These are phyloP conservation scores for Bruguiera gymnorhiza DNA, from an alignment of 345 rosid genomes.

Conservation along the genomic window DNA sequence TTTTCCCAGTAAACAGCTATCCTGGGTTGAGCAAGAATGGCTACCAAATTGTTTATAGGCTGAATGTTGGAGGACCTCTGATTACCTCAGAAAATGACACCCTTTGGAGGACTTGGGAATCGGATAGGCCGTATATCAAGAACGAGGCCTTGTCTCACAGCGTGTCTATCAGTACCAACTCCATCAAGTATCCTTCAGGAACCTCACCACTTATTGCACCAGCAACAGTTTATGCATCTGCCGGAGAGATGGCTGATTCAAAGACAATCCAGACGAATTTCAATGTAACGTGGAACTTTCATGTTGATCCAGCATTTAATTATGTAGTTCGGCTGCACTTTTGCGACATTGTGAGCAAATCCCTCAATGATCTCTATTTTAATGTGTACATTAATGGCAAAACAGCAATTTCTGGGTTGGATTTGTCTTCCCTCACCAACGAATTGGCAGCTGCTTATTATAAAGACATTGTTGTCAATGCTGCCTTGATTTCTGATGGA, in stretches of 20 bases:
- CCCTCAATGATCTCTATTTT: background rate
- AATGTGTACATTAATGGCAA: conserved; percentile 9
- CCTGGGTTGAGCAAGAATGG: background rate
- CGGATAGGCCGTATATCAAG: conserved; percentile 8
- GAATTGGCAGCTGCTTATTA: conserved; percentile 3
- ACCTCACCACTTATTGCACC: conserved; percentile 13
- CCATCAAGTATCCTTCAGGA: conserved; percentile 22
- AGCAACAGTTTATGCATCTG: conserved; percentile 14
- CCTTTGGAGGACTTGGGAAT: conserved; percentile 8
- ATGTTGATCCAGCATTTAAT: conserved; percentile 20
- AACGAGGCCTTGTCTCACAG: conserved; percentile 3
- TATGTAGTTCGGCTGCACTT: conserved; percentile 28
- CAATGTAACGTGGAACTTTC: conserved; percentile 25
- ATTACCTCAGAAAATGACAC: conserved; percentile 3
- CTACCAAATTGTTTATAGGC: background rate
- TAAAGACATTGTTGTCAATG: conserved; percentile 11
- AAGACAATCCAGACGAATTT: conserved; percentile 15
- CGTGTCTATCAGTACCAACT: background rate
- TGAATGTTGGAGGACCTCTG: conserved; percentile 1
- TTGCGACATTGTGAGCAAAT: conserved; percentile 3
- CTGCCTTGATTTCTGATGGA: background rate
- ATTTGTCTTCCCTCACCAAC: conserved; percentile 2
- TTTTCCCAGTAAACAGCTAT: conserved; percentile 2
- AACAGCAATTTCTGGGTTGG: conserved; percentile 3
- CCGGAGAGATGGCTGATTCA: conserved; percentile 28